Conservation (phyloP, 345 rosid species). For the Sisymbrium altissimum region DNA sequence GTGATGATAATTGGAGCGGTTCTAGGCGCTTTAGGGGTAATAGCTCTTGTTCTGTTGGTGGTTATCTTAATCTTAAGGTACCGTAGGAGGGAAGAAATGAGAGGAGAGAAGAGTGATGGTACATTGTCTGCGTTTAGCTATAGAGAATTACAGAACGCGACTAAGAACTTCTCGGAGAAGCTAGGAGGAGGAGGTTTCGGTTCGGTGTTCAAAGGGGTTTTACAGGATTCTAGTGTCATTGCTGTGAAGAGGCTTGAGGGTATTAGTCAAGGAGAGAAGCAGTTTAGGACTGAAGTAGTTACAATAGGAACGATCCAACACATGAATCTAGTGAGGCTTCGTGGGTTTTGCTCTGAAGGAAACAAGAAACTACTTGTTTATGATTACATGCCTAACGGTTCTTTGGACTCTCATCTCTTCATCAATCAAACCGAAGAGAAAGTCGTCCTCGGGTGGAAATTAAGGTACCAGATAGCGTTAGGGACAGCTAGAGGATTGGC, state of each 20-base stretch:
- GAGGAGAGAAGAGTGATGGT: conserved; percentile 49
- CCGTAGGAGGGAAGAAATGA: conserved; percentile 32
- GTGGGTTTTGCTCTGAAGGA: conserved; percentile 82
- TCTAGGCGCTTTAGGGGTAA: conserved; percentile 33
- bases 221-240: conserved; percentile 59
- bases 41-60: conserved; percentile 28
- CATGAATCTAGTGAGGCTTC: conserved; percentile 75
- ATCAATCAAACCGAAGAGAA: conserved; percentile 16
- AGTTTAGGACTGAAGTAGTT: conserved; percentile 71
- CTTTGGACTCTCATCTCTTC: conserved; percentile 64
- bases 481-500: conserved; percentile 79
- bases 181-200: conserved; percentile 90
- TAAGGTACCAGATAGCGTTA: conserved; percentile 60
- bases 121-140: conserved; percentile 62
- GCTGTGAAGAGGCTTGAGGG: conserved; percentile 86
- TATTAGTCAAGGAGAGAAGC: conserved; percentile 84
- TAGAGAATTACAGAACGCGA: conserved; percentile 59
- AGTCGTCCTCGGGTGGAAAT: conserved; percentile 50
- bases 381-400: conserved; percentile 77
- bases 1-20: conserved; percentile 39
- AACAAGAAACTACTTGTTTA: conserved; percentile 57
- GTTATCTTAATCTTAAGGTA: conserved; percentile 31
- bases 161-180: conserved; percentile 72
- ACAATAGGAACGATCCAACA: conserved; percentile 81
- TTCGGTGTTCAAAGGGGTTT: conserved; percentile 71